Conservation (phyloP, 768 basidiomycete species). For the Tulasnella sp. region DNA sequence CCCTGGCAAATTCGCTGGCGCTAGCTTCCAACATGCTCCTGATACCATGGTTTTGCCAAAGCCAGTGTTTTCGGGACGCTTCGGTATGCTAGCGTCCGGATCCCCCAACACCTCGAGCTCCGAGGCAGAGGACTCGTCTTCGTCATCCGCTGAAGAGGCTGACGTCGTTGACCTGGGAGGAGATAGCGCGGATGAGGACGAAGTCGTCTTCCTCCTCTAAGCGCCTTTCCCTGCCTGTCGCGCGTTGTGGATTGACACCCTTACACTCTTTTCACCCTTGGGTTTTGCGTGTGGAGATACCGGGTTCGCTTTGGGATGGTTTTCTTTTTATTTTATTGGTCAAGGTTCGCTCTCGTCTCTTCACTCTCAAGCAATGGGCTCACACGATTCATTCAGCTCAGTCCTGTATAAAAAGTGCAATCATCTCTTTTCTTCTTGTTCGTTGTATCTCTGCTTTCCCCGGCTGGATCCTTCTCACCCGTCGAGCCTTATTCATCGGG, state of each 20-base stretch:
- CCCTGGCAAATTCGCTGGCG: neutral
- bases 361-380: neutral
- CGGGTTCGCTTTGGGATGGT: neutral
- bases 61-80: neutral
- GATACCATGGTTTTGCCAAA: neutral
- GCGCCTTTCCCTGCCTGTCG: neutral
- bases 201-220: neutral
- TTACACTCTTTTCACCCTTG: neutral
- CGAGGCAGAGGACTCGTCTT: neutral
- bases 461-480: too few relatives aligned
- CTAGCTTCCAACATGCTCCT: slow-evolving; percentile 10
- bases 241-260: neutral
- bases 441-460: too few relatives aligned
- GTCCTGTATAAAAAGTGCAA: neutral
- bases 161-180: too few relatives aligned
- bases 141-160: too few relatives aligned
- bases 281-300: neutral
- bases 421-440: too few relatives aligned
- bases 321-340: neutral
- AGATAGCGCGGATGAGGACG: neutral
- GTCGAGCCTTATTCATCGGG: too few relatives aligned
- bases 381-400: neutral
- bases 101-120: neutral
- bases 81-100: neutral
- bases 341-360: neutral